Conservation (phyloP, 352 stramenopile species). For the Blastocystis hominis region DNA sequence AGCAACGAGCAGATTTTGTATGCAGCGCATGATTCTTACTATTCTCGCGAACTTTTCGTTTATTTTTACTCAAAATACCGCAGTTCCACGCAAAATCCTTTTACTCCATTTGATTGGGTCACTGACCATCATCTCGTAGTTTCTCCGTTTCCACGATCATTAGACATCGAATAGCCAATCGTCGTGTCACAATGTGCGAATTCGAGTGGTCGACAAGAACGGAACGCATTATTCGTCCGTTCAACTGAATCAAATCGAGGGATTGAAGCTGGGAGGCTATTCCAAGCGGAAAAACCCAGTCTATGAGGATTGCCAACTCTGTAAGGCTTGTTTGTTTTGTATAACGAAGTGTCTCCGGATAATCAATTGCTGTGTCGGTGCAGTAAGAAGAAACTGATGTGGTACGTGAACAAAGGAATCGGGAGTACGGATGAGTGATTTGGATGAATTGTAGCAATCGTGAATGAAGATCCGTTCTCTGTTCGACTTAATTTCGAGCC, state of each 20-base stretch:
- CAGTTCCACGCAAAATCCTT: background rate
- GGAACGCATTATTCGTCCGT: background rate
- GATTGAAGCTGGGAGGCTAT: background rate
- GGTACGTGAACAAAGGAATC: constrained; percentile 30
- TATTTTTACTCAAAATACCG: constrained; percentile 19
- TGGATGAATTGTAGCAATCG: background rate
- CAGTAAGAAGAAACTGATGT: constrained; percentile 33
- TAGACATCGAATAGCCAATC: background rate
- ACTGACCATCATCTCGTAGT: background rate
- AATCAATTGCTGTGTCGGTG: constrained; percentile 27
- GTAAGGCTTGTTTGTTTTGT: background rate
- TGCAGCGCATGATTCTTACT: constrained; percentile 22
- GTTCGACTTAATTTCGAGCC: constrained; percentile 10
- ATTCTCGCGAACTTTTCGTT: constrained; percentile 29
- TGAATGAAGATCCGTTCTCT: background rate
- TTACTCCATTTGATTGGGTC: background rate
- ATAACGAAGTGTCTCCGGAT: background rate
- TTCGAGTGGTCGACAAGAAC: constrained; percentile 27
- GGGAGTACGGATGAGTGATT: background rate
- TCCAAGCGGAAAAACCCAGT: constrained; percentile 19
- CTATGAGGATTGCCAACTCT: constrained; percentile 29
- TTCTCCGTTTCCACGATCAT: too few relatives aligned
- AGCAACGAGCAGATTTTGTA: constrained; percentile 2
- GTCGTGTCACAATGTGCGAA: background rate
- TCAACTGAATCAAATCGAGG: background rate